Base-by-base conservation (phyloP, 129 eudicot genomes). In the Centrapalus pauciflorus region DNA sequence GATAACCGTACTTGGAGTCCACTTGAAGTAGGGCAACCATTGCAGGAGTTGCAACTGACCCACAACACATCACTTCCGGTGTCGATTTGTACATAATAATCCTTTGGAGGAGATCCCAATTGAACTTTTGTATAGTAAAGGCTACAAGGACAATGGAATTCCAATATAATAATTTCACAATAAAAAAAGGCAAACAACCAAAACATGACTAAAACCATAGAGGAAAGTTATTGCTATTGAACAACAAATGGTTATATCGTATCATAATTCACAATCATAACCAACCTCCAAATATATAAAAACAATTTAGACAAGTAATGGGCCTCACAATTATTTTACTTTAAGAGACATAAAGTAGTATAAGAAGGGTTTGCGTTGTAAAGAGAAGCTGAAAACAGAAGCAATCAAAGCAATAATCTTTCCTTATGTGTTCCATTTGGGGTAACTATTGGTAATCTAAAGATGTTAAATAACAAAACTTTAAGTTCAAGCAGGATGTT, bases 41-140 rank as follows among this genome's bases (percentile, higher is more conserved):
- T 71, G 79, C 99, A 94, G 10, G 84, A 54, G 60, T 25, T 77
- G 79, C 99, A 94, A 79, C 93, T 69, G 66, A 94, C 95, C 99
- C 99, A 94, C 69, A 94, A 58, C 4, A 86, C 95, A 79, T 94
- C 97, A 77, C 99, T 94, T 75, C 99, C 99, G 1, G 97, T 89
- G 71, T 94, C 99, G 56, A 94, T 94, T 76, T 89, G 97, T 37
- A 89, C 99, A 70, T 78, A 81, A 78, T 81, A 94, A 56, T 94
- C 97, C 73, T 70, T 81, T 24, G 97, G 87, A 14, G 99, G 97
- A 43, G 84, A 77, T 46, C 99, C 99, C 76, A 94, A 67, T 75
- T 74, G 81, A 25, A 94, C 95, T 79, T 68, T 86, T 54, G 99
- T 89, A 52, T 51, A 94, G 56, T 94, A 94, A 33, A 94, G 88